phyloP scores from a whole-genome alignment of 2,329 filamentous ascomycete genomes.

The Bimuria novae-zelandiae region DNA sequence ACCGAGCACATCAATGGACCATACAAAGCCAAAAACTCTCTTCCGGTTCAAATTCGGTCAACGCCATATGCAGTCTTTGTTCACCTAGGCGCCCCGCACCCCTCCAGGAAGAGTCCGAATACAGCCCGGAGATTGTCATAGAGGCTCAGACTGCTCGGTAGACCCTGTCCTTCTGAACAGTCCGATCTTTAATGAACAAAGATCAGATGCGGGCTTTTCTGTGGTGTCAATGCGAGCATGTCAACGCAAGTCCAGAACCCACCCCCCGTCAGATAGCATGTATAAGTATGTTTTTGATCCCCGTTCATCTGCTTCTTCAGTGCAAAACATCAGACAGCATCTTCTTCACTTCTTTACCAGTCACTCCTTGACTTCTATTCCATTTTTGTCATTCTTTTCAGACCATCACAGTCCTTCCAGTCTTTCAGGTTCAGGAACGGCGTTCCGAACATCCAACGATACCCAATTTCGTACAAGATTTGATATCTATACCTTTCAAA shows the following conservation, averaged over 20 bases:
- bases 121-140: conserved; percentile 3
- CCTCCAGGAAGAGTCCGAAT: conserved; percentile 3
- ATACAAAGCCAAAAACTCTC: not conserved
- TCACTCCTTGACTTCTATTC: conserved; percentile 2
- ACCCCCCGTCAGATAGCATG: not conserved
- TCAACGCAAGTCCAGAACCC: not conserved
- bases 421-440: conserved; percentile 5
- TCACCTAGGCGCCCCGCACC: too few species aligned
- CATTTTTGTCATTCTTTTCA: not conserved
- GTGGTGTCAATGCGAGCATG: not conserved
- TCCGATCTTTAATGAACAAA: not conserved
- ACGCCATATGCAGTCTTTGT: too few species aligned
- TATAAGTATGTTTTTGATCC: conserved; percentile 11
- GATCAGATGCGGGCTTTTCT: not conserved
- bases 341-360: conserved; percentile 5
- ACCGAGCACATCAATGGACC: not conserved
- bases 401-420: not conserved
- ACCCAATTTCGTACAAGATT: conserved; percentile 9
- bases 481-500: conserved; percentile 11
- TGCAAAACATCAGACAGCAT: conserved; percentile 4
- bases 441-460: conserved; percentile 8
- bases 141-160: not conserved
- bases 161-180: not conserved
- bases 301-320: not conserved
- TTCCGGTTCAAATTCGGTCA: not conserved